Base-by-base conservation (phyloP, 768 basidiomycete genomes). In the Mycena alexandri region DNA sequence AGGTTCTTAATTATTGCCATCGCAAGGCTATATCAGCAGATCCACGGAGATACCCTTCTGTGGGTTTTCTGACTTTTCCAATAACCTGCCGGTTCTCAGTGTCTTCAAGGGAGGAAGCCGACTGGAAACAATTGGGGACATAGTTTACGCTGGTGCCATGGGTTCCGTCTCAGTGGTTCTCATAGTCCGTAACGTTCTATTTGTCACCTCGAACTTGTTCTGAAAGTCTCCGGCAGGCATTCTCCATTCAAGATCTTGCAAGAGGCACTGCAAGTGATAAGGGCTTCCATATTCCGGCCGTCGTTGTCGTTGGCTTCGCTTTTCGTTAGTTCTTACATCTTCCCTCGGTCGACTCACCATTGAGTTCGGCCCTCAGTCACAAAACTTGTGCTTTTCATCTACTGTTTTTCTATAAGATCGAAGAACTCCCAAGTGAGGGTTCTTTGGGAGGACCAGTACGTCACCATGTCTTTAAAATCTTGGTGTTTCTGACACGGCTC, bases 331-430 rank as follows among this genome's bases (percentile, higher is more conserved):
- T 21, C 19, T 13, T 25, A 1, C 65, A 16, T 65, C 33, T 29
- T 17, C 16, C 36, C 19, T 36, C 13, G 11, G 0, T 34, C 24
- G 11, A 7, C 7, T 29, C 11, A 19, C 24, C 12, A 19, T 25
- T 14, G 33, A 47, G 48, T 41, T 60, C 9, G n/a, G 5, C 22
- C 10, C 29, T 1, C 44, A 70, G 85, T 79, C 34, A 84, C 84
- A 47, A 91, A 91, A 73, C 77, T 90, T 56, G 58, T 80, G 0
- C 79, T 91, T 29, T 90, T 90, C 82, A 65, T 87, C 14, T 89
- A 87, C 77, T 90, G 89, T 75, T 84, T 76, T 65, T 79, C 86
- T 6, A 78, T 88, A 29, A 80, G 86, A 8, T 63, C 65, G 12
- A 78, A 81, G 13, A 79, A 80, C 53, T 87, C 85, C 21, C 90